These are phyloP conservation scores for Emmonsia crescens DNA, from an alignment of 2,329 filamentous ascomycete species.

Conservation along the genomic window DNA sequence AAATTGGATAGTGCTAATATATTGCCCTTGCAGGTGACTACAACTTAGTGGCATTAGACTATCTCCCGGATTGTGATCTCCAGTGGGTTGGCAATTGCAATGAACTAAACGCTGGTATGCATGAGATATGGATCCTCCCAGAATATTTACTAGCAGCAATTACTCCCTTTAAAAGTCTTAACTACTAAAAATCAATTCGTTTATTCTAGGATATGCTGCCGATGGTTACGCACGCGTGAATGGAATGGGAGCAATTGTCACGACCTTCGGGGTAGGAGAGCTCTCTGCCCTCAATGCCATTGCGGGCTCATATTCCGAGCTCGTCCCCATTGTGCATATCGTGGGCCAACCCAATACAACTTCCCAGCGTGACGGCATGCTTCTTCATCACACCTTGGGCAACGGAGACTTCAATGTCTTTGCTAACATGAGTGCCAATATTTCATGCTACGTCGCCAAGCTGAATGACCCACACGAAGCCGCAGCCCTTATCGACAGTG, in stretches of 20 bases:
- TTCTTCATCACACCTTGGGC: constrained; percentile 59
- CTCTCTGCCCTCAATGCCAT: constrained; percentile 62
- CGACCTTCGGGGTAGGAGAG: constrained; percentile 61
- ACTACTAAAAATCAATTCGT: background rate
- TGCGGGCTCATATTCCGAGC: constrained; percentile 63
- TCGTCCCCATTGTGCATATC: constrained; percentile 55
- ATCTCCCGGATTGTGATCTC: constrained; percentile 47
- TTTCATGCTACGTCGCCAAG: constrained; percentile 42
- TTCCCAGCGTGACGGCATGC: constrained; percentile 33
- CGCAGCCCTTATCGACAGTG: constrained; percentile 42
- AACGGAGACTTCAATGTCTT: constrained; percentile 46
- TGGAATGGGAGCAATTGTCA: constrained; percentile 56
- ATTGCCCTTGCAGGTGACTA: constrained; percentile 42
- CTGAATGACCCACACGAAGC: constrained; percentile 37
- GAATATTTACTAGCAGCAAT: constrained; percentile 1
- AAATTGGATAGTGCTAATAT: background rate
- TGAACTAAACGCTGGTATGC: constrained; percentile 58
- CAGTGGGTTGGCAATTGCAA: constrained; percentile 59
- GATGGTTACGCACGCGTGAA: constrained; percentile 65
- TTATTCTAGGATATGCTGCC: constrained; percentile 53
- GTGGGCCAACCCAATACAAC: constrained; percentile 42
- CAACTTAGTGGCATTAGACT: constrained; percentile 59
- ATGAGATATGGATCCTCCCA: background rate
- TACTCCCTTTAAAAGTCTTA: background rate
- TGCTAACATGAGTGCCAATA: constrained; percentile 38